Base-by-base conservation (phyloP, 2,329 filamentous ascomycete species). In the Ascomycota sp. region DNA sequence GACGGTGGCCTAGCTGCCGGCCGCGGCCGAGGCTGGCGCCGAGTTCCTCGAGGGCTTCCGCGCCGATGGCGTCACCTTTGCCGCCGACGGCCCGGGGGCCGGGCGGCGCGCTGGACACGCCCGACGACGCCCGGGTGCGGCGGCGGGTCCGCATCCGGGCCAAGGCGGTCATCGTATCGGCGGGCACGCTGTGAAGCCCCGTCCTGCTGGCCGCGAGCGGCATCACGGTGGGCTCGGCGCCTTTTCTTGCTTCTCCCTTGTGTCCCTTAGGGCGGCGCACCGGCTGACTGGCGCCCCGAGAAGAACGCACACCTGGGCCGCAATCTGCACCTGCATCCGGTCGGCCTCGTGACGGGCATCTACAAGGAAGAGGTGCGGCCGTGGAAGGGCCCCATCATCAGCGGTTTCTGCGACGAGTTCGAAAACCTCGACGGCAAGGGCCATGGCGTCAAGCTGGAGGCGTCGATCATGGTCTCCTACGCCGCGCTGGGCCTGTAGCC, bases 11-110 rank as follows among this genome's bases (percentile, higher is more conserved):
- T 94, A 72, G 61, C 57, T 94, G 10, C 79, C 79, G 0, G 80
- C 83, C 40, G 83, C 86, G 3, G 76, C 74, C 1, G 63, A 63
- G 30, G 71, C 77, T 1, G 83, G 83, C 0, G 79, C 83, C 1
- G 59, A 65, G 37, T 93, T 93, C 45, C 66, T 91, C 33, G 82
- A 94, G 56, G 83, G 83, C 0, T 81, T 89, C 42, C 52, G 71
- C 13, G 78, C 73, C 1, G 66, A 79, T 9, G 64, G 65, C 35
- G 59, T 94, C 11, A 38, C 78, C 0, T 92, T 92, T 46, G 67
- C 72, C 15, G 56, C 63, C 10, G 44, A 45, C 25, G 56, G 53
- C 7, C 1, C 65, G 79, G 34, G 78, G 81, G 39, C 55, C 57
- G 25, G 53, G 65, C 13, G 70, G 75, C 8, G 61, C 63, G 4